Evolutionary conservation across 352 stramenopile species (phyloP).

Genomic region (Pythium dissotocum): DNA sequence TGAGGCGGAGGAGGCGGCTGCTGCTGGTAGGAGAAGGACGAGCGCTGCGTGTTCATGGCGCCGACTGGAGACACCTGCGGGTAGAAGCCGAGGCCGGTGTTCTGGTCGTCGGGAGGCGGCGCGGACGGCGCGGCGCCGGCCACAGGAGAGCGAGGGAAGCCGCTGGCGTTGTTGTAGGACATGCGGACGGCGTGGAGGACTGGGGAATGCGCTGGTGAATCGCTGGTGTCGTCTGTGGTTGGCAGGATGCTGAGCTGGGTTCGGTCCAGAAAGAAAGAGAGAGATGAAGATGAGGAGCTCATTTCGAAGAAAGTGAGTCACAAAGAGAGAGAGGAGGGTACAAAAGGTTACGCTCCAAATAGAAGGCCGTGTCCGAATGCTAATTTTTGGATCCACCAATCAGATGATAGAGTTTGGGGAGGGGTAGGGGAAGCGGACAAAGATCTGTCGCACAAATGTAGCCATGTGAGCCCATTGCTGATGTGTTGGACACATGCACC

Average conservation of each 20-base stretch:
- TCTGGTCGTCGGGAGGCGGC: conserved; percentile 16
- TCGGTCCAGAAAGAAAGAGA: neutral
- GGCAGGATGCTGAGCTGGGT: neutral
- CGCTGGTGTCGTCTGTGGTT: neutral
- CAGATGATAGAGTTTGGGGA: neutral
- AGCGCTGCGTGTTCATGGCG: neutral
- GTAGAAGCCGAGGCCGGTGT: neutral
- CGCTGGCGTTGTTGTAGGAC: conserved; percentile 21
- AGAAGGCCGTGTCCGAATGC: neutral
- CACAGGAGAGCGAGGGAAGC: conserved; percentile 21
- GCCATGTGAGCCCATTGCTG: conserved; percentile 13
- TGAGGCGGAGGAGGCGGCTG: neutral
- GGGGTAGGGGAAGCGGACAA: conserved; percentile 15
- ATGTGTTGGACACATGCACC: conserved; percentile 13
- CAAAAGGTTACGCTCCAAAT: conserved; percentile 6
- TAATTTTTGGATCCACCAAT: conserved; percentile 12
- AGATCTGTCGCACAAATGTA: conserved; percentile 14
- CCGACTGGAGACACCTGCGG: neutral
- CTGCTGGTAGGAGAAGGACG: neutral
- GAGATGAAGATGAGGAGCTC: neutral
- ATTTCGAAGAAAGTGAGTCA: conserved; percentile 1
- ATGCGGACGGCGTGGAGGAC: neutral
- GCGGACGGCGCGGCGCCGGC: conserved; percentile 19
- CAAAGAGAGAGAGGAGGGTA: neutral
- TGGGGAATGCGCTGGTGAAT: neutral